Evolutionary conservation across 2,329 filamentous ascomycete species (phyloP).

Genomic region (Colletotrichum sp.): DNA sequence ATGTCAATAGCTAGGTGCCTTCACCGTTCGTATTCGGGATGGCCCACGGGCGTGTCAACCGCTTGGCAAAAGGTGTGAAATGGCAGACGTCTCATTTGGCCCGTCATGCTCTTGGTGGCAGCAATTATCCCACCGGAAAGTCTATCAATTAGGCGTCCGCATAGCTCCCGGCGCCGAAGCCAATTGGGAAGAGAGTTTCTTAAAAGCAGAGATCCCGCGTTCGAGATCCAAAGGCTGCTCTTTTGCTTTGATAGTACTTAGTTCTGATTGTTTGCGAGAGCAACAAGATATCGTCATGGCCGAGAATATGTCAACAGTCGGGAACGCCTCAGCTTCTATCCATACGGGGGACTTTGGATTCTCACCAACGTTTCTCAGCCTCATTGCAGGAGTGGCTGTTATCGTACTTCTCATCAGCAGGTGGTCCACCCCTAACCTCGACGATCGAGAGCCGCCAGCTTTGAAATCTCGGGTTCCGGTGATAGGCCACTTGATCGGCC

Average conservation of each 20-base stretch:
- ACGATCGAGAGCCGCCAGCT: conserved; percentile 45
- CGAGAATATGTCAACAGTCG: not conserved
- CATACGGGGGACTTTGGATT: not conserved
- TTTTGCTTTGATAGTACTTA: not conserved
- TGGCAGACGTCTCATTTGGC: not conserved
- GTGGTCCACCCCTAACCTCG: conserved; percentile 10
- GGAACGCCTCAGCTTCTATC: not conserved
- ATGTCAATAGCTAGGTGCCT: not conserved
- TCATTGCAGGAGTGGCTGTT: not conserved
- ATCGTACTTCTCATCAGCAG: not conserved
- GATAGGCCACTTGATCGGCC: conserved; percentile 50
- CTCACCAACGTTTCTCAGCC: not conserved
- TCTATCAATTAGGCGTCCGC: not conserved
- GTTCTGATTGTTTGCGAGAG: not conserved
- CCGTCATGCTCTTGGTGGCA: not conserved
- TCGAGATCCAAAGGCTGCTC: not conserved
- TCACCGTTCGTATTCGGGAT: not conserved
- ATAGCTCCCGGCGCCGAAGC: not conserved
- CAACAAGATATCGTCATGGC: not conserved
- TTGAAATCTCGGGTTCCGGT: conserved; percentile 44
- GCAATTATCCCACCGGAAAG: not conserved
- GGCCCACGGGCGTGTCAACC: not conserved
- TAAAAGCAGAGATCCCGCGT: not conserved
- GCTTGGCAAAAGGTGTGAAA: not conserved
- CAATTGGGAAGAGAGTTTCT: not conserved